Base-by-base conservation (phyloP, 1,284 basidiomycete genomes). In the Rhodotorula sp. region DNA sequence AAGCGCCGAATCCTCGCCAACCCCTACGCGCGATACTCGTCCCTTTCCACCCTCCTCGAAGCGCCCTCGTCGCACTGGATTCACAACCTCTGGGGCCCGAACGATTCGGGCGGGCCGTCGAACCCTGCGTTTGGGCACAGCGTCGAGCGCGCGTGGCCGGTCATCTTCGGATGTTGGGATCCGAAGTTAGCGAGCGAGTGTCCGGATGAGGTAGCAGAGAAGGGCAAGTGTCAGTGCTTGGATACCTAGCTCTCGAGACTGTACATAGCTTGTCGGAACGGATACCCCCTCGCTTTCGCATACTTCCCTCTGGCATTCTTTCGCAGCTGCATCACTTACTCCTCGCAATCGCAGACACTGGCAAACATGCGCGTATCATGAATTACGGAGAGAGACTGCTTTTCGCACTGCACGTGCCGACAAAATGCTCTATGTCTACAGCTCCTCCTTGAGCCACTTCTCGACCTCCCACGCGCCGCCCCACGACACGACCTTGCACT, bases 381-480 rank as follows among this genome's bases (percentile, higher is more conserved):
- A 39, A 39, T 7, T 39, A n/a, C n/a, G n/a, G 36, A 39, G 39
- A 44, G 39, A 44, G 39, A 44, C 39, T 44, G 39, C 39, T 17
- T 44, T 44, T 44, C 11, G 39, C 39, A 44, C 39, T 15, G 39
- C 39, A 44, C 11, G 19, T 44, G 11, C 11, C 13, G 13, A 17
- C 39, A 44, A 44, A 17, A 44, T n/a, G n/a, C n/a, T n/a, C n/a
- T n/a, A n/a, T n/a, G 19, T 44, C 39, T 44, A 61, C 34, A 61
- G 49, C 27, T 70, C 52, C 59, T 73, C 68, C 34, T 70, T n/a
- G 46, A 91, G 89, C 55, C 85, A 86, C 81, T 94, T 91, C 79
- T 96, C 94, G 59, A 93, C 88, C 79, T 95, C 90, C 93, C 94
- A 96, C 59, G 92, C 93, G 56, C 92, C 92, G 20, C 86, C 87